phyloP scores from a whole-genome alignment of 1,139 yeast species.

The Lodderomyces orthopsilosis region DNA sequence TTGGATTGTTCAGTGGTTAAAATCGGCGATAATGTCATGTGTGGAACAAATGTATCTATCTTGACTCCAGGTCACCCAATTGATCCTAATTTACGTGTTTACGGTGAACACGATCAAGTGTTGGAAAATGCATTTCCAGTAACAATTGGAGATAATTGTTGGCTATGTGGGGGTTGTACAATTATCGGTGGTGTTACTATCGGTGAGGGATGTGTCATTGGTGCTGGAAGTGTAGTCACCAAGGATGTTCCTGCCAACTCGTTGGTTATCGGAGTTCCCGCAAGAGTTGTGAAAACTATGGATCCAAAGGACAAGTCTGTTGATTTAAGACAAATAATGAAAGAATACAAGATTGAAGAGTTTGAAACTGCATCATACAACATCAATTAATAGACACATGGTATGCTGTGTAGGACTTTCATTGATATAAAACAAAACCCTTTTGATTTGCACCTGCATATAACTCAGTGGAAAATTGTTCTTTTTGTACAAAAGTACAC shows the following conservation, averaged over 20 bases:
- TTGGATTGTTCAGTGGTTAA: conserved; percentile 60
- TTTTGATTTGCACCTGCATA: too few relatives aligned
- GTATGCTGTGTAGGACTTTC: too few relatives aligned
- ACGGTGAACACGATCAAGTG: conserved; percentile 16
- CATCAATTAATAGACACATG: not conserved
- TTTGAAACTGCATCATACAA: conserved; percentile 10
- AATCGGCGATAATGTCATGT: conserved; percentile 58
- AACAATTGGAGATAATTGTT: conserved; percentile 58
- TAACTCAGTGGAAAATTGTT: not conserved
- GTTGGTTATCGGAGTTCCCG: conserved; percentile 63
- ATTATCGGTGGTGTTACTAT: conserved; percentile 66
- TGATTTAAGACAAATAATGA: conserved; percentile 12
- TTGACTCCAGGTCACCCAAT: conserved; percentile 64
- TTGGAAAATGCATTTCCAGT: conserved; percentile 57
- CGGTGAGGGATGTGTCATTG: conserved; percentile 62
- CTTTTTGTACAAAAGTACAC: not conserved
- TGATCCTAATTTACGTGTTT: conserved; percentile 45
- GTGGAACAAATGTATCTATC: conserved; percentile 64
- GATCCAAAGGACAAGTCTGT: conserved; percentile 15
- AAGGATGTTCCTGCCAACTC: conserved; percentile 51
- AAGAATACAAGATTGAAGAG: conserved; percentile 9
- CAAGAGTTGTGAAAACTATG: conserved; percentile 40
- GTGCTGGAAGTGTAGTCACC: conserved; percentile 65
- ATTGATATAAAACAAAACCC: too few relatives aligned
- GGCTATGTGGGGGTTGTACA: conserved; percentile 59